These are phyloP conservation scores for Vitis riparia DNA, from an alignment of 164 flowering plant genomes.

Conservation along the genomic window DNA sequence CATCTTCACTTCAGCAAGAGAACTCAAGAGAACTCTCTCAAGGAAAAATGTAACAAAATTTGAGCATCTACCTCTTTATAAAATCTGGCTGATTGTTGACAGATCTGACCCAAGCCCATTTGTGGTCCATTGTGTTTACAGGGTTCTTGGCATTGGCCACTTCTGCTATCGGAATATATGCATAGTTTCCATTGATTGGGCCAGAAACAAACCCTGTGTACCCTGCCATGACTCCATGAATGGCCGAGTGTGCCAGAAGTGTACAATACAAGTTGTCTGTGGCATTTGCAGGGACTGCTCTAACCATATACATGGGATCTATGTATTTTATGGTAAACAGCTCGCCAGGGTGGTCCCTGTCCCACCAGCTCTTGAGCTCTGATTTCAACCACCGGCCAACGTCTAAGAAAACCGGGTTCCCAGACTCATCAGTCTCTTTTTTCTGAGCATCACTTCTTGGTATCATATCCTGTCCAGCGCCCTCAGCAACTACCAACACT, in stretches of 20 bases:
- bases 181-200: conserved; percentile 73
- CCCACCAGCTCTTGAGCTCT: conserved; percentile 80
- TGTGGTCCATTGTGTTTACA: conserved; percentile 66
- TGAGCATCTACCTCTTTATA: conserved; percentile 17
- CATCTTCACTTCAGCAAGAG: no score
- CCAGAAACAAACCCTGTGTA: conserved; percentile 82
- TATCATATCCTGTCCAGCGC: conserved; percentile 82
- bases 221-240: conserved; percentile 91
- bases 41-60: background rate
- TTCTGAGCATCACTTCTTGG: conserved; percentile 54
- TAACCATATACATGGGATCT: conserved; percentile 87
- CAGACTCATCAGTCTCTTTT: conserved; percentile 73
- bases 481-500: conserved; percentile 81
- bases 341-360: conserved; percentile 55
- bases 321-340: conserved; percentile 78
- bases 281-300: conserved; percentile 85
- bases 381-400: conserved; percentile 88
- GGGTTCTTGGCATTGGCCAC: conserved; percentile 61
- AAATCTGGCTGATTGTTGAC: conserved; percentile 90
- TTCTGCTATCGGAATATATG: conserved; percentile 69
- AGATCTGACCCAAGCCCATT: conserved; percentile 92
- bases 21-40: no score
- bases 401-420: conserved; percentile 73
- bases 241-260: conserved; percentile 73
- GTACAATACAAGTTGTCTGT: conserved; percentile 80